Conservation (phyloP, 139 green algal species). For the Chlorella sp. region DNA sequence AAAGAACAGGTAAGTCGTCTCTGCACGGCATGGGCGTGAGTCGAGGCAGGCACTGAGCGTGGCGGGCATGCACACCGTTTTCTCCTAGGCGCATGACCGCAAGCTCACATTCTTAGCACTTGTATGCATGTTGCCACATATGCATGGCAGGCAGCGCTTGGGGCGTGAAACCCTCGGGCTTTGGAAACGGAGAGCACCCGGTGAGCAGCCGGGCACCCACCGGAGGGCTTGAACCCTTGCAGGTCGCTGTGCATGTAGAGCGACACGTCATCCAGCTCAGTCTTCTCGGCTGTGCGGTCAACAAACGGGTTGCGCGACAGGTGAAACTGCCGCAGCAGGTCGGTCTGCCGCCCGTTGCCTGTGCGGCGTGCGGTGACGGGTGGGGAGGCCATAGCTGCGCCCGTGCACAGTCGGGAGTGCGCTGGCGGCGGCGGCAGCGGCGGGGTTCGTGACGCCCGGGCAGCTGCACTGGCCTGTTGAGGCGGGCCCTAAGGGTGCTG, state of each 20-base stretch:
- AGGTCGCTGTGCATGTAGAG: constrained; percentile 85
- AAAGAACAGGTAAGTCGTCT: constrained; percentile 90
- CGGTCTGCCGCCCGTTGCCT: constrained; percentile 25
- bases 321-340: constrained; percentile 46
- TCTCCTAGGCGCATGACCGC: too few relatives aligned
- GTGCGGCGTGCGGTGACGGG: neutral
- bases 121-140: neutral
- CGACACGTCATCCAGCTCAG: constrained; percentile 65
- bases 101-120: neutral
- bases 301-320: constrained; percentile 59
- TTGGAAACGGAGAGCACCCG: neutral
- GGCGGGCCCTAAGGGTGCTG: too few relatives aligned
- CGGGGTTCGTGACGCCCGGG: neutral
- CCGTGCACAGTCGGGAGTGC: neutral
- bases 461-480: too few relatives aligned
- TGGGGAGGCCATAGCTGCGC: neutral
- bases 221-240: constrained; percentile 74
- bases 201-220: constrained; percentile 5
- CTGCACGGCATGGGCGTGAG: constrained; percentile 19
- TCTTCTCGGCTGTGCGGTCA: constrained; percentile 89
- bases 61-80: neutral
- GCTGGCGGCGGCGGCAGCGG: neutral
- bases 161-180: neutral
- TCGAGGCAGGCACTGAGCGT: neutral
- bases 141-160: neutral